Evolutionary conservation across 2,329 filamentous ascomycete genomes (phyloP).

Genomic region (Beauveria asiatica): DNA sequence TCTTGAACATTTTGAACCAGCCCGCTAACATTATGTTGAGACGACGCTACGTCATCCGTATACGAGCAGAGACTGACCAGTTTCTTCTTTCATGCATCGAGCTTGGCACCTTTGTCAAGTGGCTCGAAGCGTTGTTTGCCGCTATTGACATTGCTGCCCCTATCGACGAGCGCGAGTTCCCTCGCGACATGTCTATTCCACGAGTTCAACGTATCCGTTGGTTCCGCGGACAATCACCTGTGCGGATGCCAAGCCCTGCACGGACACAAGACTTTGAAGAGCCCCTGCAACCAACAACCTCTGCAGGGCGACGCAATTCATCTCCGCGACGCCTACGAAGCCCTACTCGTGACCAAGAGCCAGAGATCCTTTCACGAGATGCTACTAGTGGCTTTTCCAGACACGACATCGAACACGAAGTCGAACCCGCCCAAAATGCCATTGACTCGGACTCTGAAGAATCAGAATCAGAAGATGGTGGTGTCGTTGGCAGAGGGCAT

Average conservation of each 20-base stretch:
- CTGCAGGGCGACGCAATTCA: not conserved
- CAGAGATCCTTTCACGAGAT: not conserved
- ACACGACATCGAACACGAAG: not conserved
- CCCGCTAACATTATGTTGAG: slow-evolving; percentile 22
- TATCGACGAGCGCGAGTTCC: slow-evolving; percentile 61
- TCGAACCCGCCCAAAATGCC: slow-evolving; percentile 5
- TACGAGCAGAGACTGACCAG: slow-evolving; percentile 66
- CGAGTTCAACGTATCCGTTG: slow-evolving; percentile 45
- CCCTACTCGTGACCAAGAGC: not conserved
- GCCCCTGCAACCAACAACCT: not conserved
- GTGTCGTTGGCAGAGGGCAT: slow-evolving; percentile 12
- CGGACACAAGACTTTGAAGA: slow-evolving; percentile 14
- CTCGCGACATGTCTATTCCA: slow-evolving; percentile 53
- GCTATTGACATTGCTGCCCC: slow-evolving; percentile 63
- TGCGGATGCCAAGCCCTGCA: slow-evolving; percentile 13
- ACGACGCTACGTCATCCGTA: slow-evolving; percentile 58
- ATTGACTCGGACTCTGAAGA: slow-evolving; percentile 17
- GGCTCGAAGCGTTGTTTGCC: slow-evolving; percentile 62
- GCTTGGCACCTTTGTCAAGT: slow-evolving; percentile 56
- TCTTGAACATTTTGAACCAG: not conserved
- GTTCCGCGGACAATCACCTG: slow-evolving; percentile 33
- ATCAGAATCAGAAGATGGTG: slow-evolving; percentile 6
- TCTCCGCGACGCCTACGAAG: not conserved
- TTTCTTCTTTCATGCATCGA: slow-evolving; percentile 60
- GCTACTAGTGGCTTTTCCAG: not conserved